These are phyloP conservation scores for Chrysoporthe austroafricana DNA, from an alignment of 2,329 filamentous ascomycete genomes.

Conservation along the genomic window DNA sequence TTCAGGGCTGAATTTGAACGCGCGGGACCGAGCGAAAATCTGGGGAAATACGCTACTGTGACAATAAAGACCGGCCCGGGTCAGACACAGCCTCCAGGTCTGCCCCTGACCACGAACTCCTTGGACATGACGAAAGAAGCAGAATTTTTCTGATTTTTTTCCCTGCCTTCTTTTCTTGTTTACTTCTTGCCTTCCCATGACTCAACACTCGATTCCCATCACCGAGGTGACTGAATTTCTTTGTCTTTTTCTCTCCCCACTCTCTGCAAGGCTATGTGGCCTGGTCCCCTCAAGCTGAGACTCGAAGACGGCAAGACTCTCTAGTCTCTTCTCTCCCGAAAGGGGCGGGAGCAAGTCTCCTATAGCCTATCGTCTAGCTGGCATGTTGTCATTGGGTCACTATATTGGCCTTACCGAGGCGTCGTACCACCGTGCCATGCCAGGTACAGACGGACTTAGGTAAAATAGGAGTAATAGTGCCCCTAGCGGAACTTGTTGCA, in stretches of 20 bases:
- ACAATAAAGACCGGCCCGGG: not conserved
- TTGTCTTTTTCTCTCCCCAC: not conserved
- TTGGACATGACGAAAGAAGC: constrained; percentile 8
- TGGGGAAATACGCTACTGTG: constrained; percentile 22
- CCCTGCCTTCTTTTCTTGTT: not conserved
- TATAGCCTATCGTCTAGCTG: not conserved
- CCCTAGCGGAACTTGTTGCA: constrained; percentile 1
- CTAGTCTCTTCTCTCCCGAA: not conserved
- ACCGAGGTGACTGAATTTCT: not conserved
- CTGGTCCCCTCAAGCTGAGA: not conserved
- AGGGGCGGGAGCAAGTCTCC: not conserved
- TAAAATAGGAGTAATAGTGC: constrained; percentile 17
- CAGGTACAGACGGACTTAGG: constrained; percentile 2
- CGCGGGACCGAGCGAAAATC: constrained; percentile 20
- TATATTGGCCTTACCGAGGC: not conserved
- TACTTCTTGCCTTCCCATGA: not conserved
- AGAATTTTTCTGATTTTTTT: not conserved
- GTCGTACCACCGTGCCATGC: not conserved
- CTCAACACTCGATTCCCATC: not conserved
- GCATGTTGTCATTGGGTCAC: not conserved
- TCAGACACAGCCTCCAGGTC: constrained; percentile 11
- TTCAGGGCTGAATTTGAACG: constrained; percentile 19
- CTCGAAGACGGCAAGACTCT: not conserved
- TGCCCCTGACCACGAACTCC: constrained; percentile 2
- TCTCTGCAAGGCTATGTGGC: too few relatives aligned